Evolutionary conservation across 2,329 filamentous ascomycete species (phyloP).

Genomic region (Sporothrix brunneoviolacea): DNA sequence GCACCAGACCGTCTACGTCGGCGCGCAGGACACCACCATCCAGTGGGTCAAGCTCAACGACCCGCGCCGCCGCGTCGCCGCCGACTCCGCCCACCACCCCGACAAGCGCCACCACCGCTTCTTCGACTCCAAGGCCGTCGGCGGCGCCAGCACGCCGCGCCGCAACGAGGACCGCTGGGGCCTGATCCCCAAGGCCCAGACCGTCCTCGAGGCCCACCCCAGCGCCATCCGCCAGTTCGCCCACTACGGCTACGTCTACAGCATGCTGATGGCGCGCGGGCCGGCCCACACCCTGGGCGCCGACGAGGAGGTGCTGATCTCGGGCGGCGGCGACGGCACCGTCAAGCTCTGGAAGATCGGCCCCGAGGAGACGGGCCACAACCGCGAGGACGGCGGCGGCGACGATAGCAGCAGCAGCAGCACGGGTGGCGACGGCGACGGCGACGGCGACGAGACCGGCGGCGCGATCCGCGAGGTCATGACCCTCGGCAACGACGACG

Average conservation of each 20-base stretch:
- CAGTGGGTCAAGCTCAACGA: constrained; percentile 82
- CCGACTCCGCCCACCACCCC: constrained; percentile 62
- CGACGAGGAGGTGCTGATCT: constrained; percentile 76
- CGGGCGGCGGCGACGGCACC: constrained; percentile 85
- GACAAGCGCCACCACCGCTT: constrained; percentile 77
- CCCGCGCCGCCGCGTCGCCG: constrained; percentile 50
- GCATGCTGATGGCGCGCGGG: constrained; percentile 80
- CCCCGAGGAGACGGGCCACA: too few relatives aligned
- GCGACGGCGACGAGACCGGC: constrained; percentile 44
- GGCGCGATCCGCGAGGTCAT: constrained; percentile 65
- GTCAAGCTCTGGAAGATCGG: constrained; percentile 86
- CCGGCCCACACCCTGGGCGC: constrained; percentile 59
- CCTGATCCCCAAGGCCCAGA: constrained; percentile 46
- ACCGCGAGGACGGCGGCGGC: constrained; percentile 41
- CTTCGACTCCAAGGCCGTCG: constrained; percentile 84
- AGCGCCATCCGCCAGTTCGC: constrained; percentile 81
- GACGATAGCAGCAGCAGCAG: constrained; percentile 33
- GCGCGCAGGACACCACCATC: constrained; percentile 89
- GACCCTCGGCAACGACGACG: constrained; percentile 54
- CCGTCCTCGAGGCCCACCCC: constrained; percentile 70
- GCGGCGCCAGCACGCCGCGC: constrained; percentile 70
- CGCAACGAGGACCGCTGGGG: constrained; percentile 55
- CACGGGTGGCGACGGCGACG: constrained; percentile 32
- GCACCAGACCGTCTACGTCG: constrained; percentile 78
- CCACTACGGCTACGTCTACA: constrained; percentile 93